Evolutionary conservation across 1,284 basidiomycete species (phyloP), one percentile per base, ranked within the genome.

Genomic region (Somion occarium): DNA sequence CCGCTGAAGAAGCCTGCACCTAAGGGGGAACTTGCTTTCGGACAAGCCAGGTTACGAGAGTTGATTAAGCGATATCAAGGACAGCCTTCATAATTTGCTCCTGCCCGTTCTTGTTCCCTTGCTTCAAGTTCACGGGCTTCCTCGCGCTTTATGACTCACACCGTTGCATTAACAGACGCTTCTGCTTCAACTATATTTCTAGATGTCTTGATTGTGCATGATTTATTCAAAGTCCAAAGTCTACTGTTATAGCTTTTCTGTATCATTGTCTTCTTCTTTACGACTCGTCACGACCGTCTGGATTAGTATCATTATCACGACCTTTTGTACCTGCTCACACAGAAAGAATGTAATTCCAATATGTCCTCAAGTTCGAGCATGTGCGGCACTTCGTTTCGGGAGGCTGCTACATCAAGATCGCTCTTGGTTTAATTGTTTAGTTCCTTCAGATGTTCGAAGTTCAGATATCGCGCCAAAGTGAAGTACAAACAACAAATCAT

Each of bases 51-150:
- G 52, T 67, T 91, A 56, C 71, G 84, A 52, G 88, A 90, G 67
- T 69, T 91, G 56, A 91, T 91, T 64, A 85, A 81, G 74, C 86
- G 85, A 62, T 90, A 90, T 65, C 88, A 91, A 61, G 71, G 72
- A 56, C 49, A 42, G 30, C 18, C 38, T 24, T 42, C 48, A 25
- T 49, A 23, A 43, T 20, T n/a, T 47, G 11, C 18, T 5, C 44
- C 23, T 9, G 9, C 22, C 24, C 11, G 12, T 22, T 24, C 9
- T 15, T 7, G 5, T 45, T 26, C 24, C 5, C 15, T 22, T 22
- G 24, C 12, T 45, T 45, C 24, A 26, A 5, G 19, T 42, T 18
- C 20, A 9, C n/a, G n/a, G 11, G 11, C 11, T 11, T 37, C 34
- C 11, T 42, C 41, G 9, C 11, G 11, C 41, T 11, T 15, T 15